Base-by-base conservation (phyloP, 208 protist species). In the Leishmania tarentolae region DNA sequence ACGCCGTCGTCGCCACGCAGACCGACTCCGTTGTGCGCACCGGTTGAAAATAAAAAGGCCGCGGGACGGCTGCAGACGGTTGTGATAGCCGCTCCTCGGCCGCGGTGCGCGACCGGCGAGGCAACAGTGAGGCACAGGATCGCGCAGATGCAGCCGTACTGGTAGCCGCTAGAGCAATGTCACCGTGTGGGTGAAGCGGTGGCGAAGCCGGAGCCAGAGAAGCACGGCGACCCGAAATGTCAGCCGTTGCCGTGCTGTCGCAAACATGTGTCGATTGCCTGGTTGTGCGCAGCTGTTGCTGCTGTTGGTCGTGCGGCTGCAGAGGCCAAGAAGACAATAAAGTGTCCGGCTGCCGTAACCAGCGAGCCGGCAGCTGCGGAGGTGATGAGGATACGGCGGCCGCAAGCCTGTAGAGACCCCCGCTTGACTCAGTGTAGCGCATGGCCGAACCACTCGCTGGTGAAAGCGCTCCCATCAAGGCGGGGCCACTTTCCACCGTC, bases 1-100 rank as follows among this genome's bases (percentile, higher is more conserved):
- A 88, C 15, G 72, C 72, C 40, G 86, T 87, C 15, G 56, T 52
- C 28, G 57, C 65, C 17, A 63, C 37, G 77, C 86, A 90, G 46
- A 86, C 76, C 31, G 83, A 80, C 72, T 70, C 72, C 21, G 75
- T 19, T 28, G 69, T 59, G 13, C 76, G 76, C 44, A 81, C 35
- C 46, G 80, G 75, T 17, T 79, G 56, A 66, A 76, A 84, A 50
- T 42, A 80, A 68, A 78, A 57, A 17, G 42, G 37, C 0, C 78
- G 80, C 46, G 21, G 8, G 17, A 7, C 42, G 11, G 44, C 24
- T 24, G 37, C 68, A 50, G 37, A 72, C 24, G 21, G n/a, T 44
- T 17, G 19, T 15, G 53, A 31, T 31, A 28, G 19, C 53, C 11
- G 19, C 52, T 28, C 73, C 52, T 63, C 53, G 3, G 73, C 37